phyloP scores from a whole-genome alignment of 2,329 filamentous ascomycete genomes.

The Rutstroemia sp. region DNA sequence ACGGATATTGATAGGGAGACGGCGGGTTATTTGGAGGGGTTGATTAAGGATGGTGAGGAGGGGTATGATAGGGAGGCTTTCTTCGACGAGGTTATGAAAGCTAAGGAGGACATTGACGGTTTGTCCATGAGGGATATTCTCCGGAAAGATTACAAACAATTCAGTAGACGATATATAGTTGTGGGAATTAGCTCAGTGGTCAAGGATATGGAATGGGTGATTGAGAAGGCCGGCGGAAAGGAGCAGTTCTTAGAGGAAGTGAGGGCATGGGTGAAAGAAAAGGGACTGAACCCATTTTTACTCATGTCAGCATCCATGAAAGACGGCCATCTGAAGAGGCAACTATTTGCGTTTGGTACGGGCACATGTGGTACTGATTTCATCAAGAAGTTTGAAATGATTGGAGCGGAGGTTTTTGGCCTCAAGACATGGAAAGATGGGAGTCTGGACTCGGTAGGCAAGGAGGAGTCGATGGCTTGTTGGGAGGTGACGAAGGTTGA shows the following conservation, averaged over 20 bases:
- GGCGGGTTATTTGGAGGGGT: constrained; percentile 49
- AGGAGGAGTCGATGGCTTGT: constrained; percentile 35
- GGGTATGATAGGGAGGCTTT: constrained; percentile 48
- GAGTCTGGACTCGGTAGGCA: constrained; percentile 24
- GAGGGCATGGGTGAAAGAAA: constrained; percentile 46
- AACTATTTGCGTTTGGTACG: constrained; percentile 61
- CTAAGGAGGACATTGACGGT: constrained; percentile 59
- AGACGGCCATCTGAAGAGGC: constrained; percentile 51
- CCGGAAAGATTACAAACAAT: constrained; percentile 80
- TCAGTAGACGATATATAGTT: constrained; percentile 47
- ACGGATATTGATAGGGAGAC: constrained; percentile 53
- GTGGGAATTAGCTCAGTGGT: constrained; percentile 64
- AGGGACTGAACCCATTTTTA: constrained; percentile 51
- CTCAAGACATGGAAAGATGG: constrained; percentile 48
- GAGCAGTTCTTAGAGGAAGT: constrained; percentile 42
- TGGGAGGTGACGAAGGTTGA: constrained; percentile 61
- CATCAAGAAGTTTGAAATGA: constrained; percentile 46
- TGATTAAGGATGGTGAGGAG: constrained; percentile 19
- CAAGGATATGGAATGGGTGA: constrained; percentile 53
- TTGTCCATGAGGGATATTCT: constrained; percentile 60
- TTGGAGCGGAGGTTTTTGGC: constrained; percentile 41
- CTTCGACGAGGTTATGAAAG: constrained; percentile 50
- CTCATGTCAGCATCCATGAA: constrained; percentile 62
- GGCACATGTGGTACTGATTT: constrained; percentile 41
- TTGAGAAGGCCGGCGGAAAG: constrained; percentile 42